Base-by-base conservation (phyloP, 1,284 basidiomycete species). In the Cryptococcus maquisensis region DNA sequence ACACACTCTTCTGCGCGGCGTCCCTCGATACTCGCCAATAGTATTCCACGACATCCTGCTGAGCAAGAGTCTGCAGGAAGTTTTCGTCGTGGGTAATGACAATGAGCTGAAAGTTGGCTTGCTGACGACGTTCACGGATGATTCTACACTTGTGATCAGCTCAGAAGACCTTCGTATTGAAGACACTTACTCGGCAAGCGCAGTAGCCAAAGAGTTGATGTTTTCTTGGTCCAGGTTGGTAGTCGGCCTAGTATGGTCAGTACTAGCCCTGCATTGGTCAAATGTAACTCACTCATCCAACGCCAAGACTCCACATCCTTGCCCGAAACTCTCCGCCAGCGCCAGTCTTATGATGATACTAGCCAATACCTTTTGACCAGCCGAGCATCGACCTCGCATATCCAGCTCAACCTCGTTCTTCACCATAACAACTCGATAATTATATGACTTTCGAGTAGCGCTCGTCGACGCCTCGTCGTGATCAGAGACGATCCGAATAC, bases 301-400 rank as follows among this genome's bases (percentile, higher is more conserved):
- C 1, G 96, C 96, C 41, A 99, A 82, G 60, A 98, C 97, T 15
- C 95, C 95, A 74, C 95, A 98, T 63, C 97, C 95, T 71, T 93
- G 90, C 3, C 92, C 91, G 67, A 98, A 98, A 3, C 91, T 95
- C 73, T 98, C 96, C 9, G 95, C 95, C 23, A 98, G 81, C 0
- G 95, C 96, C n/a, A 98, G 83, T 1, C 96, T 85, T 66, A 99
- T 98, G 72, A 98, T 93, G 74, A 98, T 98, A n/a, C 91, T 96
- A 26, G 96, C 96, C 55, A 98, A 79, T 81, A 98, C 97, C 78
- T 98, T 99, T 76, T 99, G 96, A 0, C 96, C 96, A 0, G 96
- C 96, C 20, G 90, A 94, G 76, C 96, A 99, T 57, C 96, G 85
- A 26, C 96, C 96, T 56, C 95, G 86, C 95, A 99, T 99, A 74